These are phyloP conservation scores for Malus hybrid DNA, from an alignment of 331 rosid species.

Conservation along the genomic window DNA sequence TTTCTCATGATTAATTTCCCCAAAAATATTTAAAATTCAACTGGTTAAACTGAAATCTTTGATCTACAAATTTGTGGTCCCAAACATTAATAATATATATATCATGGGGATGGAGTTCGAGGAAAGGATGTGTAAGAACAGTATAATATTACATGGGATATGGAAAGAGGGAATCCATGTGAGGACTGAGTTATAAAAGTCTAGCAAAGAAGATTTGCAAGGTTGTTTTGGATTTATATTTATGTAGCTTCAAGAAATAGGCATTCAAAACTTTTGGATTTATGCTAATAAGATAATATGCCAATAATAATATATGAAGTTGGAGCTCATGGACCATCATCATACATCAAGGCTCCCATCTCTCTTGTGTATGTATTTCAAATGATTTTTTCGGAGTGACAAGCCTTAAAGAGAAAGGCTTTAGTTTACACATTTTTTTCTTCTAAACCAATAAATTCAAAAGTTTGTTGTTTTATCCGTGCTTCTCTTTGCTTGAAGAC, in stretches of 20 bases:
- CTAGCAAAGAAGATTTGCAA: slow-evolving; percentile 45
- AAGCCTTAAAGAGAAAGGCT: too few relatives aligned
- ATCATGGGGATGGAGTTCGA: slow-evolving; percentile 22
- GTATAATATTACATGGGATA: not conserved
- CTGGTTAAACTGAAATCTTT: slow-evolving; percentile 4
- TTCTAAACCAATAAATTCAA: too few relatives aligned
- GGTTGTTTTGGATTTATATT: slow-evolving; percentile 38
- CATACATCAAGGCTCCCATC: not conserved
- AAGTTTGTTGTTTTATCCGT: too few relatives aligned
- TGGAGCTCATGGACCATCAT: not conserved
- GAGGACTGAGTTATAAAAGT: slow-evolving; percentile 30
- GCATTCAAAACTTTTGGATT: slow-evolving; percentile 24
- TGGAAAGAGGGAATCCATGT: slow-evolving; percentile 46
- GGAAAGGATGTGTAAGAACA: slow-evolving; percentile 28
- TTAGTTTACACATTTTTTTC: too few relatives aligned
- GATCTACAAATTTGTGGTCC: slow-evolving; percentile 23
- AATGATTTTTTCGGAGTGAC: too few relatives aligned
- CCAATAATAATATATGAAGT: not conserved
- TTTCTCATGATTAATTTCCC: not conserved
- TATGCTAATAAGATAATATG: slow-evolving; percentile 14
- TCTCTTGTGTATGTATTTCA: not conserved
- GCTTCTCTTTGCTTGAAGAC: too few relatives aligned
- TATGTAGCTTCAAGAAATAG: slow-evolving; percentile 42
- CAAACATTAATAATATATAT: slow-evolving; percentile 1
- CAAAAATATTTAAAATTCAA: not conserved